Percentiles rank a stretch among this genome's conserved stretches.
Evolutionary conservation across 2,329 filamentous ascomycete species (phyloP).

Genomic region (Colletotrichum endophyticum): DNA sequence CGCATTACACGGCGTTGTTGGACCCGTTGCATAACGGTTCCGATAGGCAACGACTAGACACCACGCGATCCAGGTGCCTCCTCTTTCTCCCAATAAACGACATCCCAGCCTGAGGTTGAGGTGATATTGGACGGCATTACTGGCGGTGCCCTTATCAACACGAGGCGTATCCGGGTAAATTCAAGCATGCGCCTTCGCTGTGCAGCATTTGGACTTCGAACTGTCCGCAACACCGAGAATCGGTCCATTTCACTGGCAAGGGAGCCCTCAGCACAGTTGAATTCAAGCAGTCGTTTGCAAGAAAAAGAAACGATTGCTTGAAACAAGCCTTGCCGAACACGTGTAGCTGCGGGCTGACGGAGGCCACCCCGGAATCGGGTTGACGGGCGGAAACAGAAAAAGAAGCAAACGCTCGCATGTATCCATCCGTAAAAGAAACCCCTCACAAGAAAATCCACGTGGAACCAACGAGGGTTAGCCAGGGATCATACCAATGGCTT

Average conservation of each 20-base stretch:
- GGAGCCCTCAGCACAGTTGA: background rate
- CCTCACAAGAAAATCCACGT: conserved; percentile 11
- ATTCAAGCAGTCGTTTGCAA: background rate
- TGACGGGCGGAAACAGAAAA: background rate
- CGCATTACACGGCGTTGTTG: background rate
- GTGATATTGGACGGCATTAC: background rate
- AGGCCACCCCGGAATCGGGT: background rate
- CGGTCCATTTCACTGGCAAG: background rate
- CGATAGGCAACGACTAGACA: background rate
- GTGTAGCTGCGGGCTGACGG: conserved; percentile 10
- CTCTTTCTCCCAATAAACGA: background rate
- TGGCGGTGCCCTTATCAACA: background rate
- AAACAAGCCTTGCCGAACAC: conserved; percentile 6
- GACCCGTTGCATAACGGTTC: background rate
- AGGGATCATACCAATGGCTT: background rate
- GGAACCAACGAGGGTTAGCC: background rate
- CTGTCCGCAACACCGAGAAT: background rate
- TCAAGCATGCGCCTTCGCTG: background rate
- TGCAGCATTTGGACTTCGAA: background rate
- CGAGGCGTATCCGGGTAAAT: background rate
- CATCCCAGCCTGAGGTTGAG: background rate
- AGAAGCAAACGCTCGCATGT: background rate
- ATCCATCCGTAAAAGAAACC: background rate
- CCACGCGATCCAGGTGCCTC: background rate
- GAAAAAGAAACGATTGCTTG: background rate